A percentile compares a stretch with the other conserved stretches of the same genome.
phyloP scores from a whole-genome alignment of 2,329 filamentous ascomycete species.

The Ophioceras dolichostomum region DNA sequence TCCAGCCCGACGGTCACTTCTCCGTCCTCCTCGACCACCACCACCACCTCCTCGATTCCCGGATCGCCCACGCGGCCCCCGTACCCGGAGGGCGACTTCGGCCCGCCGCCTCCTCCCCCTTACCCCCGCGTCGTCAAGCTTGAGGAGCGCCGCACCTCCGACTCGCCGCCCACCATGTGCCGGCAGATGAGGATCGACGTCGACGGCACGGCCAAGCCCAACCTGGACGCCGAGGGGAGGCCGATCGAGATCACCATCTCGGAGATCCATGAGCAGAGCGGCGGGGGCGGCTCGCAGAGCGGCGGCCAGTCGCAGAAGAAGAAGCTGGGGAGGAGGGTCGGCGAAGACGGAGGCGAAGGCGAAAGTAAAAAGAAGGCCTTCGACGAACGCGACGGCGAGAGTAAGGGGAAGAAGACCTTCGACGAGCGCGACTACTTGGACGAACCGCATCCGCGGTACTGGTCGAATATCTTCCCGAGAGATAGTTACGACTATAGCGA shows the following conservation, averaged over 20 bases:
- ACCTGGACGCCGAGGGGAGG: constrained; percentile 23
- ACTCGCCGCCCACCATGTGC: constrained; percentile 27
- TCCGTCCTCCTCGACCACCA: neutral
- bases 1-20: neutral
- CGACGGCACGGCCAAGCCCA: constrained; percentile 22
- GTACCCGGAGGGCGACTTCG: constrained; percentile 2
- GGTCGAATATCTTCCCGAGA: constrained; percentile 8
- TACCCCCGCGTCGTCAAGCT: constrained; percentile 44
- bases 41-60: constrained; percentile 5
- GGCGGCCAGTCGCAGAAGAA: constrained; percentile 1
- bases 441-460: too few species aligned
- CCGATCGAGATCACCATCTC: constrained; percentile 29
- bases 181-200: constrained; percentile 32
- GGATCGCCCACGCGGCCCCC: constrained; percentile 6
- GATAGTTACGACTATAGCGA: constrained; percentile 27
- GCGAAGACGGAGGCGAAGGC: too few species aligned
- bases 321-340: too few species aligned
- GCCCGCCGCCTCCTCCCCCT: constrained; percentile 14
- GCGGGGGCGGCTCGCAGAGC: constrained; percentile 11
- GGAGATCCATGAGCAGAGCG: too few species aligned
- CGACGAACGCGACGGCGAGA: too few species aligned
- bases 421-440: too few species aligned
- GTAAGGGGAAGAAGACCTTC: too few species aligned
- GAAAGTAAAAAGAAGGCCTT: too few species aligned
- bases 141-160: constrained; percentile 34